Evolutionary conservation across 2,329 filamentous ascomycete species (phyloP).

Genomic region (Aspergillus sp.): DNA sequence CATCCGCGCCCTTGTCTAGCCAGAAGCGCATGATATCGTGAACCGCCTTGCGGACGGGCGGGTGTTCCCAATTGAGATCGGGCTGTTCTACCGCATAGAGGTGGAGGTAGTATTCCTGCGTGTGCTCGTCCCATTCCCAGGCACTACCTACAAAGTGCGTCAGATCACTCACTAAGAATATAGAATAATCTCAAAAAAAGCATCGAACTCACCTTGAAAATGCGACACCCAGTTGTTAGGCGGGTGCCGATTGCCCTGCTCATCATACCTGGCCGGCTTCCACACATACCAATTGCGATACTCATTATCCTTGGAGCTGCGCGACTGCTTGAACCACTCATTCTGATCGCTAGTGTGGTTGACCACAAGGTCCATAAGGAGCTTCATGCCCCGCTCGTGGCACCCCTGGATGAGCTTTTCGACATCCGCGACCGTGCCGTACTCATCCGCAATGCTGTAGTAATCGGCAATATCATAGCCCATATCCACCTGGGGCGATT

Average conservation of each 20-base stretch:
- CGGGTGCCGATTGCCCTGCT: slow-evolving; percentile 63
- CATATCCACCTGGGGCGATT: slow-evolving; percentile 57
- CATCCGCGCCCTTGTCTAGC: slow-evolving; percentile 71
- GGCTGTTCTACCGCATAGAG: slow-evolving; percentile 76
- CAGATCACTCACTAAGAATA: not conserved
- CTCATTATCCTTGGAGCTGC: slow-evolving; percentile 60
- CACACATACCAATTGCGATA: slow-evolving; percentile 71
- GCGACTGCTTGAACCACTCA: slow-evolving; percentile 69
- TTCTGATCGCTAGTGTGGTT: slow-evolving; percentile 76
- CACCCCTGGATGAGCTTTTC: slow-evolving; percentile 62
- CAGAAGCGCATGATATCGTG: slow-evolving; percentile 77
- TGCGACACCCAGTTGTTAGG: slow-evolving; percentile 67
- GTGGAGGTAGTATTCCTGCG: slow-evolving; percentile 73
- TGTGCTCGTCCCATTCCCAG: slow-evolving; percentile 67
- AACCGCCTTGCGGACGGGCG: slow-evolving; percentile 66
- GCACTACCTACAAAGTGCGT: slow-evolving; percentile 34
- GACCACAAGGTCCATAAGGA: slow-evolving; percentile 74
- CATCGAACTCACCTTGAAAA: slow-evolving; percentile 24
- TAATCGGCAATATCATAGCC: slow-evolving; percentile 63
- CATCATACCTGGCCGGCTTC: slow-evolving; percentile 55
- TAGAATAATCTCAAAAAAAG: not conserved
- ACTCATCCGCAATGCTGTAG: slow-evolving; percentile 63
- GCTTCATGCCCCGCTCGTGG: slow-evolving; percentile 65
- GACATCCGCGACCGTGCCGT: slow-evolving; percentile 67
- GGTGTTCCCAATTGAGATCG: slow-evolving; percentile 83